Evolutionary conservation across 768 basidiomycete species (phyloP).

Genomic region (Trametes maxima): DNA sequence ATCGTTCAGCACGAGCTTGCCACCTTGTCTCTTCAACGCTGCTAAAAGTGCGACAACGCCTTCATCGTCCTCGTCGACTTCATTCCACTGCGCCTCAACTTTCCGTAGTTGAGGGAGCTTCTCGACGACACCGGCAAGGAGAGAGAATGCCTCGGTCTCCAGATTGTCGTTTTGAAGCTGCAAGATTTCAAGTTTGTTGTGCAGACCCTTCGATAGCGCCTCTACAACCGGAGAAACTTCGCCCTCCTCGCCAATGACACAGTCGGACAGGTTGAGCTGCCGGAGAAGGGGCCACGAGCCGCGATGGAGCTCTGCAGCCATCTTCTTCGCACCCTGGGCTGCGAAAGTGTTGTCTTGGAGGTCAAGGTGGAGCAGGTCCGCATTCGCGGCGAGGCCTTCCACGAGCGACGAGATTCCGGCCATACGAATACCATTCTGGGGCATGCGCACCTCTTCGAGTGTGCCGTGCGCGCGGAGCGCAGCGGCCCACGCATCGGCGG

Average conservation of each 20-base stretch:
- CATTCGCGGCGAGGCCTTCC: constrained; percentile 67
- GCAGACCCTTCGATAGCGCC: constrained; percentile 67
- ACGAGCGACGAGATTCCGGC: constrained; percentile 84
- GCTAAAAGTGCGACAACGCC: constrained; percentile 54
- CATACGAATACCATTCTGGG: constrained; percentile 98
- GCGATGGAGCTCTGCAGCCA: constrained; percentile 58
- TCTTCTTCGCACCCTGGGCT: constrained; percentile 53
- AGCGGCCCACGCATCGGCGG: constrained; percentile 79
- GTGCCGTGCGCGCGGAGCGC: constrained; percentile 86
- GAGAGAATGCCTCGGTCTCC: constrained; percentile 62
- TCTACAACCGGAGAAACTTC: constrained; percentile 69
- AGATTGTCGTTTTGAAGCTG: constrained; percentile 94
- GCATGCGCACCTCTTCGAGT: constrained; percentile 85
- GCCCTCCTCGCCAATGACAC: constrained; percentile 81
- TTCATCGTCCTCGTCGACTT: constrained; percentile 77
- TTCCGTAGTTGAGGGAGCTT: constrained; percentile 60
- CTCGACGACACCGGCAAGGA: constrained; percentile 68
- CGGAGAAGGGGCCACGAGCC: constrained; percentile 67
- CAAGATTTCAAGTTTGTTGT: constrained; percentile 71
- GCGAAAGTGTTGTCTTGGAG: constrained; percentile 90
- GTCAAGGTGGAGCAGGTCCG: constrained; percentile 74
- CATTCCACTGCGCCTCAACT: constrained; percentile 91
- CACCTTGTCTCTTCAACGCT: constrained; percentile 64
- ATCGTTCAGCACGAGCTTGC: constrained; percentile 66
- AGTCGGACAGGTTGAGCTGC: constrained; percentile 90